Base-by-base conservation (phyloP, 1,284 basidiomycete genomes). In the Malassezia psittaci region DNA sequence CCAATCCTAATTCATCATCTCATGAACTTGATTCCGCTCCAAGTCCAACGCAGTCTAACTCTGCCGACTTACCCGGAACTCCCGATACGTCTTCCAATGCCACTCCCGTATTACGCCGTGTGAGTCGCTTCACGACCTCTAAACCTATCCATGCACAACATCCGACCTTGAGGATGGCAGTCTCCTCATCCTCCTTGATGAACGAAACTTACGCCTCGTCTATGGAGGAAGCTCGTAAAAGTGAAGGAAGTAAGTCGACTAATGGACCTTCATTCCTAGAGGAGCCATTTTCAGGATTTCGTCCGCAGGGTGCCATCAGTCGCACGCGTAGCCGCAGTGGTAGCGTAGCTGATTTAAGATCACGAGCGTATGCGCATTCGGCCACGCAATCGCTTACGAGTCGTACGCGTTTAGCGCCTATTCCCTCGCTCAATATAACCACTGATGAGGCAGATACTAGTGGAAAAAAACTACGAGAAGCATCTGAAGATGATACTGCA, bases 251-350 rank as follows among this genome's bases (percentile, higher is more conserved):
- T 29, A 24, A 10, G 15, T 8, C 12, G 18, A 4, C 24, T 19
- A 41, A 48, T 29, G n/a, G 18, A 2, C 43, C 44, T 1, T 40
- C 36, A 8, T 57, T 57, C 24, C 24, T 57, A 7, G 54, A 52
- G 7, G 54, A 57, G 39, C 54, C 54, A 10, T 52, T 34, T n/a
- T 12, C 50, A 1, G 55, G 55, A 3, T 44, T 52, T 32, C 50
- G 55, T 5, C 38, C 55, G 15, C 55, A 52, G 6, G 39, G 45
- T 15, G 21, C 19, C 0, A 47, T 52, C 10, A 42, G 40, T n/a
- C 50, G 50, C 33, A 44, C 51, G 15, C 55, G 55, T 10, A 52
- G 50, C 13, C 55, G 55, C 13, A 52, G 51, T 19, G 50, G 54
- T 24, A 48, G 49, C 21, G 24, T 35, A n/a, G 44, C 37, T 7